phyloP scores from a whole-genome alignment of 2,329 filamentous ascomycete species.

The Tolypocladium ovalisporum region DNA sequence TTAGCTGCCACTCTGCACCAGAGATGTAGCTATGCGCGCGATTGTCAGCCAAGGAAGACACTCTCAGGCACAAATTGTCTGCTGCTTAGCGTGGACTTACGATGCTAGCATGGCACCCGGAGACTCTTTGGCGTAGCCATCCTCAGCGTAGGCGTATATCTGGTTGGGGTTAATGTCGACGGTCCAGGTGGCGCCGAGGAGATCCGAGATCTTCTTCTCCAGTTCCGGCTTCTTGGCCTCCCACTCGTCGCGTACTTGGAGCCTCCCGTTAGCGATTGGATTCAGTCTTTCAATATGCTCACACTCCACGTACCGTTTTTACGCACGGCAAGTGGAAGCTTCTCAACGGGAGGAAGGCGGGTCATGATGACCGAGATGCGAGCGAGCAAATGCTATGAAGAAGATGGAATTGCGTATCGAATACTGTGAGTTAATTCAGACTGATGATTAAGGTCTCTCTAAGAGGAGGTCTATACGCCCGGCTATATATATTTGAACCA shows the following conservation, averaged over 20 bases:
- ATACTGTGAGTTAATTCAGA: background rate
- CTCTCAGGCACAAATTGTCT: no score
- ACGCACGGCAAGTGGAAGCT: conserved; percentile 38
- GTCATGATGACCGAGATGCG: conserved; percentile 9
- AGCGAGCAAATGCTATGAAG: background rate
- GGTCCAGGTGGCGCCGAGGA: conserved; percentile 38
- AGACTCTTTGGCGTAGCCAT: conserved; percentile 28
- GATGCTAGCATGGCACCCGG: conserved; percentile 31
- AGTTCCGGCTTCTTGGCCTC: conserved; percentile 33
- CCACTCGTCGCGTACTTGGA: conserved; percentile 39
- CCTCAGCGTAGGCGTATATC: conserved; percentile 35
- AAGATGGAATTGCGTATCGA: background rate
- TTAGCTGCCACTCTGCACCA: conserved; percentile 28
- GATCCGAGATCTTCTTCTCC: conserved; percentile 30
- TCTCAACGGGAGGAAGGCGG: conserved; percentile 33
- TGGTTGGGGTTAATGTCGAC: conserved; percentile 35
- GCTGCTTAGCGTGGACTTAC: conserved; percentile 18
- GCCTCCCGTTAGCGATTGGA: background rate
- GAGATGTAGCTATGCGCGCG: conserved; percentile 28
- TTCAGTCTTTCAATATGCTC: no score
- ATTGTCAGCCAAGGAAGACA: background rate
- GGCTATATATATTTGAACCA: background rate
- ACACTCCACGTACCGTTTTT: conserved; percentile 34
- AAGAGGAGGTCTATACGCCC: background rate
- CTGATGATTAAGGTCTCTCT: background rate